These are phyloP conservation scores for Triticum aestivum DNA, from an alignment of 176 grass and related monocot genomes.

Conservation along the genomic window IWGSC_CS_RefSeq_v2.1 NC_057796.1:487231721-487232220, in stretches of 20 bases:
- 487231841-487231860: slow-evolving; percentile 2
- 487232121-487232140: background rate
- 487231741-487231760: background rate
- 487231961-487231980: slow-evolving; percentile 58
- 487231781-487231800: slow-evolving; percentile 88
- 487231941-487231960: background rate
- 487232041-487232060: slow-evolving; percentile 50
- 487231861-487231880: slow-evolving; percentile 19
- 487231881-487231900: background rate
- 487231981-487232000: slow-evolving; percentile 76
- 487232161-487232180: slow-evolving; percentile 6
- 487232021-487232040: slow-evolving; percentile 81
- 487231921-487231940: background rate
- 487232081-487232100: background rate
- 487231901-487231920: background rate
- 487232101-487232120: background rate
- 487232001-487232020: slow-evolving; percentile 73
- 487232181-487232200: background rate
- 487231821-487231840: slow-evolving; percentile 70
- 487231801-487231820: slow-evolving; percentile 60
- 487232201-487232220: background rate
- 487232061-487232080: background rate
- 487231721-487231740: slow-evolving; percentile 5
- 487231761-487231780: slow-evolving; percentile 96
- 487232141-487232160: slow-evolving; percentile 14